Conservation (phyloP, 228 moss, liverwort and hornwort genomes). For the Sphagnum magellanicum region DNA sequence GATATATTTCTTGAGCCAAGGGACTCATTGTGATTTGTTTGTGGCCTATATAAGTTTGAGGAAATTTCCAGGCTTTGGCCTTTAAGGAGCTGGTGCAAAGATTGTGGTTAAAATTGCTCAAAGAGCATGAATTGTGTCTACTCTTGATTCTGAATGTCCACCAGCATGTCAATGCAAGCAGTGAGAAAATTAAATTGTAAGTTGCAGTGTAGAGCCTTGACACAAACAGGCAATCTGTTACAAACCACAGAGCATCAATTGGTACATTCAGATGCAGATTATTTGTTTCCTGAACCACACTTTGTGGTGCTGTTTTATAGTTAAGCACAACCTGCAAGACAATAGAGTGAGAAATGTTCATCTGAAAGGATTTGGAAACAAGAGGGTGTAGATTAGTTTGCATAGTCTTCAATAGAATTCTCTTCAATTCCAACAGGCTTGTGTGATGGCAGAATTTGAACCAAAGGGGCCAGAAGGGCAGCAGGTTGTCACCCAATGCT, state of each 20-base stretch:
- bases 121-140: no score
- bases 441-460: constrained; percentile 1
- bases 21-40: neutral
- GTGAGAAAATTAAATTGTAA: no score
- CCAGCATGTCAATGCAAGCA: no score
- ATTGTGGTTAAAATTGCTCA: no score
- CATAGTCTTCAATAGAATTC: neutral
- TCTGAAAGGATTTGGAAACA: no score
- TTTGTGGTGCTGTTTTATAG: neutral
- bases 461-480: constrained; percentile 4
- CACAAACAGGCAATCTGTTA: no score
- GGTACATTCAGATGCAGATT: neutral
- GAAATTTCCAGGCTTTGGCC: no score
- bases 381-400: neutral
- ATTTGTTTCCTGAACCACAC: neutral
- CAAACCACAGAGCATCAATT: no score
- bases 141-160: no score
- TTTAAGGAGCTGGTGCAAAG: neutral
- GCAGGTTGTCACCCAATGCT: neutral
- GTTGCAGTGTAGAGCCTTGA: no score
- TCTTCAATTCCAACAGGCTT: neutral
- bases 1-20: neutral
- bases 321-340: neutral
- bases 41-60: neutral
- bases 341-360: no score